Conservation (phyloP, 352 stramenopile species). For the Pythium insidiosum region DNA sequence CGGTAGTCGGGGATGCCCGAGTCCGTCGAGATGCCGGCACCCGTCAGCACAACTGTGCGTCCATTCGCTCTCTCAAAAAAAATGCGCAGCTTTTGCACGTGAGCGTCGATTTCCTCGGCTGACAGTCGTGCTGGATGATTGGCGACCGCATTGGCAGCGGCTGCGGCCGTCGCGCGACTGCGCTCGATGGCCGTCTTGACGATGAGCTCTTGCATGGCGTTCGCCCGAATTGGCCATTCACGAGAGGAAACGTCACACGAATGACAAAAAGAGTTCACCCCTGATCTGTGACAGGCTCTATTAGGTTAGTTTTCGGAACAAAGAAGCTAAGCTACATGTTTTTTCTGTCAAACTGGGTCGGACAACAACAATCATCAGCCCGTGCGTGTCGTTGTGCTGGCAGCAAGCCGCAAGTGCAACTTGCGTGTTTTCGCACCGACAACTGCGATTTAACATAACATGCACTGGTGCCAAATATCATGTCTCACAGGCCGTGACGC, state of each 20-base stretch:
- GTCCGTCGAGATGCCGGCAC: conserved; percentile 95
- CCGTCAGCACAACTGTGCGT: conserved; percentile 82
- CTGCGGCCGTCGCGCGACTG: conserved; percentile 10
- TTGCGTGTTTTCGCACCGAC: too few species aligned
- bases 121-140: conserved; percentile 2
- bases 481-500: too few species aligned
- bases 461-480: too few species aligned
- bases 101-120: conserved; percentile 8
- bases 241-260: not conserved
- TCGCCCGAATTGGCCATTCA: not conserved
- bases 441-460: too few species aligned
- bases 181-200: conserved; percentile 16
- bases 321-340: not conserved
- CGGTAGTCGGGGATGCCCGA: conserved; percentile 97
- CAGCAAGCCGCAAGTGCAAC: too few species aligned
- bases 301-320: too few species aligned
- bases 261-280: too few species aligned
- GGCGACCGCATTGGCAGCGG: conserved; percentile 9
- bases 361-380: too few species aligned
- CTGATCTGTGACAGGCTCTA: too few species aligned
- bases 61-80: conserved; percentile 50
- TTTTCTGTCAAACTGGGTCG: too few species aligned
- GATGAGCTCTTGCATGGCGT: conserved; percentile 17
- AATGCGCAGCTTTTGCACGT: conserved; percentile 30
- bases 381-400: too few species aligned